Evolutionary conservation across 2,329 filamentous ascomycete species (phyloP).

Genomic region (Paecilomyces variotii): DNA sequence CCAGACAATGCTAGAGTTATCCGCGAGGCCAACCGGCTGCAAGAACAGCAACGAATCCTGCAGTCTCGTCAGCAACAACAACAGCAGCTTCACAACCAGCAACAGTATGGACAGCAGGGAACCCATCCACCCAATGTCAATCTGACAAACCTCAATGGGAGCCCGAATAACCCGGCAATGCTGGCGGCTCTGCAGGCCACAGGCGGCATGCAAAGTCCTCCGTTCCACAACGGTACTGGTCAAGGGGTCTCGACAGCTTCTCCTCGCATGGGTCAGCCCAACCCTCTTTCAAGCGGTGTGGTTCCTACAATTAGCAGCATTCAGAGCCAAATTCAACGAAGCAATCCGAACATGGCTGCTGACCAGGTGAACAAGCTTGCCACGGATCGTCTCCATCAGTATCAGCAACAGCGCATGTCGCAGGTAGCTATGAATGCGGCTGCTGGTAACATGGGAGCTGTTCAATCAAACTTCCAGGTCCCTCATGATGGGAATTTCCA

Average conservation of each 20-base stretch:
- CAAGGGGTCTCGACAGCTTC: constrained; percentile 37
- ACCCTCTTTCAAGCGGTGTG: constrained; percentile 45
- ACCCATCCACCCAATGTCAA: constrained; percentile 39
- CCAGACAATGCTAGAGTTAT: constrained; percentile 41
- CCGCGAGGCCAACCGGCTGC: constrained; percentile 40
- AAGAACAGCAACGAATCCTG: constrained; percentile 53
- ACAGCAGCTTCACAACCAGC: constrained; percentile 32
- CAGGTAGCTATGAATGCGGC: constrained; percentile 46
- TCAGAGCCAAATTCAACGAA: constrained; percentile 44
- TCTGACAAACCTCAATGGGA: constrained; percentile 32
- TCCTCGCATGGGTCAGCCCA: constrained; percentile 41
- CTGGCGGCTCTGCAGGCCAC: constrained; percentile 37
- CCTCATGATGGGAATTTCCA: constrained; percentile 32
- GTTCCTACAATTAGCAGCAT: constrained; percentile 49
- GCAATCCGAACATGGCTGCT: constrained; percentile 43
- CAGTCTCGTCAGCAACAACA: constrained; percentile 42
- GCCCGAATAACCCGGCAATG: constrained; percentile 36
- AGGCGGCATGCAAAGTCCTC: constrained; percentile 37
- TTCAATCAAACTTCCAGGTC: constrained; percentile 33
- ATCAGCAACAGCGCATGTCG: constrained; percentile 41
- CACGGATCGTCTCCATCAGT: constrained; percentile 42
- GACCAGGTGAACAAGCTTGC: constrained; percentile 49
- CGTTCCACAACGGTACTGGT: constrained; percentile 30
- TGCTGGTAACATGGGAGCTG: constrained; percentile 37
- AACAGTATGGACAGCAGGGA: constrained; percentile 33